These are phyloP conservation scores for Mycosphaerella arachidis DNA, from an alignment of 2,329 filamentous ascomycete genomes.

Conservation along the genomic window DNA sequence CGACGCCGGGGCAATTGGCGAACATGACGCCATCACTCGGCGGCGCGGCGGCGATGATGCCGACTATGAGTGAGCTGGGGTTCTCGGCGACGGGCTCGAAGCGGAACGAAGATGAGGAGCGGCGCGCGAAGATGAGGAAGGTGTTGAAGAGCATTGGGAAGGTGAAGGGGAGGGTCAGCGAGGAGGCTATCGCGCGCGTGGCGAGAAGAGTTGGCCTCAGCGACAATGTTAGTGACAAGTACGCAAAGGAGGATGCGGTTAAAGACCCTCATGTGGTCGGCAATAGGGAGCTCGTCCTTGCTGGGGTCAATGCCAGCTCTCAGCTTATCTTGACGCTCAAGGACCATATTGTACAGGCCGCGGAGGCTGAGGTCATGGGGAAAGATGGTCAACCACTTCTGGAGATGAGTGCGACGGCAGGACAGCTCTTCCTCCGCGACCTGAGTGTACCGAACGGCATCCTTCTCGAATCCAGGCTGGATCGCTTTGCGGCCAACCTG, in stretches of 20 bases:
- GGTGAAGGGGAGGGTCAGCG: conserved; percentile 66
- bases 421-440: conserved; percentile 61
- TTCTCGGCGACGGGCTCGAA: conserved; percentile 38
- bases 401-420: conserved; percentile 58
- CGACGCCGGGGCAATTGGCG: conserved; percentile 40
- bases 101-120: conserved; percentile 51
- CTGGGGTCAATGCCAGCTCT: conserved; percentile 31
- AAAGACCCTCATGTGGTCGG: conserved; percentile 20
- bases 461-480: conserved; percentile 64
- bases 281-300: conserved; percentile 35
- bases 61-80: conserved; percentile 40
- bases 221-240: conserved; percentile 33
- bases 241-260: conserved; percentile 12
- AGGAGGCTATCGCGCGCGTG: conserved; percentile 68
- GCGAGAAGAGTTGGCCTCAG: conserved; percentile 61
- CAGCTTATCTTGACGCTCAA: conserved; percentile 31
- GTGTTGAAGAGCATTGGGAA: conserved; percentile 64
- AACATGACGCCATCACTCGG: conserved; percentile 26
- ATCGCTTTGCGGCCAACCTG: conserved; percentile 67
- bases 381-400: conserved; percentile 34
- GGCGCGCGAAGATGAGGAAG: conserved; percentile 50
- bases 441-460: conserved; percentile 57
- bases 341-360: conserved; percentile 43
- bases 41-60: conserved; percentile 40
- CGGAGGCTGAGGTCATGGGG: conserved; percentile 60